phyloP scores from a whole-genome alignment of 1,139 yeast species.

The Hemisphaericaspora lyxosophila region DNA sequence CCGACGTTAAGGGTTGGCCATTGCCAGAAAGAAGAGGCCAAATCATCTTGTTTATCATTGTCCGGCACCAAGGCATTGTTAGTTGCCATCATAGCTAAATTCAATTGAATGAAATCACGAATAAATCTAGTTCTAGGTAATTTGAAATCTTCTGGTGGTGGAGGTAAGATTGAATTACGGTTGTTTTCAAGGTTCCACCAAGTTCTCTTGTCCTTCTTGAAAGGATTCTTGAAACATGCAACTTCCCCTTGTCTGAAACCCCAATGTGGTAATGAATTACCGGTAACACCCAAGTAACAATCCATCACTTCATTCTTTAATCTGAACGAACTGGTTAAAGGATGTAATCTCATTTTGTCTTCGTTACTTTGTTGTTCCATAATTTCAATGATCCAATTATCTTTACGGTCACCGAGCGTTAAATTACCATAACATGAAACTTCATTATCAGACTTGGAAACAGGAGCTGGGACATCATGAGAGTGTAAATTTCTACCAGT shows the following conservation, averaged over 20 bases:
- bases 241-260: constrained; percentile 99
- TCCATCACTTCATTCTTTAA: constrained; percentile 64
- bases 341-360: constrained; percentile 69
- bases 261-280: constrained; percentile 86
- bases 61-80: constrained; percentile 96
- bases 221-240: constrained; percentile 74
- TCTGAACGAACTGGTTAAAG: constrained; percentile 84
- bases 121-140: constrained; percentile 82
- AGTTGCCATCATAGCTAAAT: constrained; percentile 98
- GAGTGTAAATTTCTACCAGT: constrained; percentile 93
- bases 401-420: constrained; percentile 85
- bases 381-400: constrained; percentile 90
- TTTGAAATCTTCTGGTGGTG: constrained; percentile 67
- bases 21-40: constrained; percentile 94
- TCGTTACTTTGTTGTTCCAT: constrained; percentile 74
- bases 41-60: constrained; percentile 82
- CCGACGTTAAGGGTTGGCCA: constrained; percentile 96
- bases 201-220: constrained; percentile 84
- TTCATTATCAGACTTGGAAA: constrained; percentile 69
- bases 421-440: constrained; percentile 92
- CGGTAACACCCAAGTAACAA: constrained; percentile 87
- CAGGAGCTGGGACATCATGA: constrained; percentile 79
- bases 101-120: constrained; percentile 87
- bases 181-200: constrained; percentile 98
- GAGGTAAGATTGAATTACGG: constrained; percentile 70